These are phyloP conservation scores for Vanrija humicola DNA, from an alignment of 1,284 basidiomycete species.

Conservation along the genomic window DNA sequence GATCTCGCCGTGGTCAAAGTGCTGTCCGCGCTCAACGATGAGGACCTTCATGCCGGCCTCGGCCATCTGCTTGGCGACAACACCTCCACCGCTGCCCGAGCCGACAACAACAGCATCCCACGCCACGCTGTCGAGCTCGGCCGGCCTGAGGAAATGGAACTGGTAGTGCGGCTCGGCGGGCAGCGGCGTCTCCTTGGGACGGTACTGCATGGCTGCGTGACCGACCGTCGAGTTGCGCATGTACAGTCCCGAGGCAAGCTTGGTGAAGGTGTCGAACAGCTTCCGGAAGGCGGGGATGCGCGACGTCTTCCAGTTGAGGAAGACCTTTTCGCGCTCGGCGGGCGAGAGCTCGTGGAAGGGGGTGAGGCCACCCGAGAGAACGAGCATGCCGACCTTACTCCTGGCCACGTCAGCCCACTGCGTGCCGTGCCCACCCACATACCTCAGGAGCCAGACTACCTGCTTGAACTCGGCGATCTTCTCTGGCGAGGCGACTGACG, in stretches of 20 bases:
- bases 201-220: constrained; percentile 10
- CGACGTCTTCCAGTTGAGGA: constrained; percentile 9
- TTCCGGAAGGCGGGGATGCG: constrained; percentile 6
- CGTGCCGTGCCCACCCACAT: neutral
- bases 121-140: neutral
- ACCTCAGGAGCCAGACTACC: constrained; percentile 21
- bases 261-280: constrained; percentile 15
- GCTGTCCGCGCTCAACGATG: constrained; percentile 52
- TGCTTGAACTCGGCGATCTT: constrained; percentile 20
- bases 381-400: constrained; percentile 4
- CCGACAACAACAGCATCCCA: constrained; percentile 42
- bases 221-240: constrained; percentile 7
- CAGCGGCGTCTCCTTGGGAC: neutral
- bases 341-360: constrained; percentile 13
- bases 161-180: neutral
- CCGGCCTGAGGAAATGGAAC: neutral
- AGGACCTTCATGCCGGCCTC: constrained; percentile 43
- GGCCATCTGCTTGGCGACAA: constrained; percentile 44
- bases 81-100: constrained; percentile 51
- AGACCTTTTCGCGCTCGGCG: constrained; percentile 8
- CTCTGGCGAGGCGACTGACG: constrained; percentile 3
- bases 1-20: constrained; percentile 41
- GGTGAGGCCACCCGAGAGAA: constrained; percentile 5
- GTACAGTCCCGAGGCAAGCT: constrained; percentile 7
- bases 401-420: neutral